Evolutionary conservation across 2,329 filamentous ascomycete species (phyloP).

Genomic region (Triangularia setosa): DNA sequence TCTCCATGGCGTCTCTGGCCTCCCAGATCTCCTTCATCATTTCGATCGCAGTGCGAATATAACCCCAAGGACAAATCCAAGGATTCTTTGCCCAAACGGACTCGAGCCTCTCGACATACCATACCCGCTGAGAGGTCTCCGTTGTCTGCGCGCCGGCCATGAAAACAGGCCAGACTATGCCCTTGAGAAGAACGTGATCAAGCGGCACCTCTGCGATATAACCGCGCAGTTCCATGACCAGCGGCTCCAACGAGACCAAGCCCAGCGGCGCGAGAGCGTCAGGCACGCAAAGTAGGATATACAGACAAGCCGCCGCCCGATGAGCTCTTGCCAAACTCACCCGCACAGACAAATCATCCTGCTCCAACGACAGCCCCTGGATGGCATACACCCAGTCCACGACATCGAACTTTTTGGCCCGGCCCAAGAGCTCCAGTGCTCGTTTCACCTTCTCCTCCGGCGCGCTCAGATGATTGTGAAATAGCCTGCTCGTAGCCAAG

Average conservation of each 20-base stretch:
- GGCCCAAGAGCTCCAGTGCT: constrained; percentile 30
- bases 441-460: constrained; percentile 15
- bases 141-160: constrained; percentile 51
- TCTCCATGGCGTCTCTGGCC: constrained; percentile 30
- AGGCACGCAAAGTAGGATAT: constrained; percentile 38
- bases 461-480: constrained; percentile 7
- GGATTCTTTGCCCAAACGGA: constrained; percentile 33
- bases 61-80: constrained; percentile 45
- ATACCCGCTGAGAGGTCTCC: constrained; percentile 39
- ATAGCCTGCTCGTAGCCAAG: constrained; percentile 40
- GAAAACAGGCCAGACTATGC: constrained; percentile 54
- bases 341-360: constrained; percentile 36
- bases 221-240: constrained; percentile 44
- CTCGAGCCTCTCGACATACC: constrained; percentile 44
- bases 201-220: constrained; percentile 46
- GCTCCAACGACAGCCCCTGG: constrained; percentile 30
- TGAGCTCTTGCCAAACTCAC: constrained; percentile 42
- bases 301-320: constrained; percentile 43
- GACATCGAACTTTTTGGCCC: constrained; percentile 40
- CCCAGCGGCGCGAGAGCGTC: constrained; percentile 19
- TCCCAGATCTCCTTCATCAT: constrained; percentile 44
- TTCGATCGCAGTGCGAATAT: constrained; percentile 44
- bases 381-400: constrained; percentile 38
- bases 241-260: constrained; percentile 28
- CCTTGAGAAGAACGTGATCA: constrained; percentile 51